Evolutionary conservation across 805 yeast species (phyloP).

Genomic region (Allodekkera sacchari): DNA sequence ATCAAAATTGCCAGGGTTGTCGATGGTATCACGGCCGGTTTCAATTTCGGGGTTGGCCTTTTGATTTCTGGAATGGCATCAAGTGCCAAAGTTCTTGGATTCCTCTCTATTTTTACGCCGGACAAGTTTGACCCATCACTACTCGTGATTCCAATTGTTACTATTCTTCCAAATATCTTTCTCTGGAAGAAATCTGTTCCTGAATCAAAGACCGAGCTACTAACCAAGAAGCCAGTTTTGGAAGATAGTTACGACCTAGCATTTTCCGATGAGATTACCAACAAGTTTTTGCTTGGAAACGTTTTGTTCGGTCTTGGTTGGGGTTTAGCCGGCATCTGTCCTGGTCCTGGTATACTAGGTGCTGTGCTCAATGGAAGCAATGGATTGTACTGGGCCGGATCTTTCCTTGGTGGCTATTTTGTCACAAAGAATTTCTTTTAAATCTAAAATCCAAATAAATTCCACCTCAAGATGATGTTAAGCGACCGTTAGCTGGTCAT

Average conservation of each 20-base stretch:
- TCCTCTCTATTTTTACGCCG: conserved; percentile 29
- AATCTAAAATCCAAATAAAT: too few species aligned
- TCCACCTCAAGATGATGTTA: too few species aligned
- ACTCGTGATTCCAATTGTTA: conserved; percentile 32
- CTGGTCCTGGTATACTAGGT: conserved; percentile 40
- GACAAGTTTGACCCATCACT: conserved; percentile 40
- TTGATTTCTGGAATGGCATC: conserved; percentile 38
- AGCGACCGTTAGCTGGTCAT: too few species aligned
- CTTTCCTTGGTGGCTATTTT: conserved; percentile 22
- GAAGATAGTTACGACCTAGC: conserved; percentile 17
- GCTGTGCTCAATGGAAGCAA: conserved; percentile 16
- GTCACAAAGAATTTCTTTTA: conserved; percentile 41
- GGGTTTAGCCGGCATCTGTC: conserved; percentile 45
- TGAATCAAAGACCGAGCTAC: conserved; percentile 5
- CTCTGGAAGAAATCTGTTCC: conserved; percentile 24
- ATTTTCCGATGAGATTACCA: conserved; percentile 16
- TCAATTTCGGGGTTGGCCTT: conserved; percentile 38
- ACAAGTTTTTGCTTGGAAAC: conserved; percentile 32
- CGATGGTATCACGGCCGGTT: conserved; percentile 20
- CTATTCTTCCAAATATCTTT: conserved; percentile 36
- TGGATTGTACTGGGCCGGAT: conserved; percentile 21
- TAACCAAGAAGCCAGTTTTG: conserved; percentile 13
- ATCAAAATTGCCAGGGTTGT: conserved; percentile 7
- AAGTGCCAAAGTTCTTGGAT: conserved; percentile 37
- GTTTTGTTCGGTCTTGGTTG: conserved; percentile 43